Evolutionary conservation across 768 basidiomycete species (phyloP), one percentile per base, ranked within the genome.

Genomic region (Lyophyllum shimeji): DNA sequence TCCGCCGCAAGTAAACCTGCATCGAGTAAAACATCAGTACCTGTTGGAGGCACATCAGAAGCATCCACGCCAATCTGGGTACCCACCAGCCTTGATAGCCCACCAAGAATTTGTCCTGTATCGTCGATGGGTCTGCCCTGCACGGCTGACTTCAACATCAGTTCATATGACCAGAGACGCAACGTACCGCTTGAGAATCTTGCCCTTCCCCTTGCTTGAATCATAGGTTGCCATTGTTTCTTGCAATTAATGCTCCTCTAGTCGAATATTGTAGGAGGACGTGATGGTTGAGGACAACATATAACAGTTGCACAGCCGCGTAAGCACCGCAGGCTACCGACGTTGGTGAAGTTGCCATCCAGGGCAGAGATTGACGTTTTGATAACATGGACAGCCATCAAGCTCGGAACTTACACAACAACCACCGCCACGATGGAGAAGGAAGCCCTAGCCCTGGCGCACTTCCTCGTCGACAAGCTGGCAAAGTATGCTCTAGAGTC

Each of bases 31-130:
- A 17, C 6, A 27, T 59, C 29, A 51, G 40, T 23, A 20, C 11
- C 11, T 24, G 13, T 15, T 37, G 23, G 53, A n/a, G 46, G 21
- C 29, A 29, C 12, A 39, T 24, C 44, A 15, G 33, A 24, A 4
- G 34, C 13, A 23, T 23, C 27, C 7, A 42, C 8, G 31, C 12
- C n/a, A 18, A 51, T 46, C 13, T 27, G 9, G 25, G 42, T 29
- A 61, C 82, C 54, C 51, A 90, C 91, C 91, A 93, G 67, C 90
- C 92, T 71, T 93, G 92, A 68, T 93, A 93, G 33, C 91, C 91
- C 0, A 93, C 88, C 27, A 94, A 70, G 62, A 92, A 84, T 65
- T 93, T 94, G 72, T 90, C 82, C 54, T 90, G 88, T 46, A 94
- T 90, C 9, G 89, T 90, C 5, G 79, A 79, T 23, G 91, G 83